A percentile compares a stretch with the other conserved stretches of the same genome.
Evolutionary conservation across 2,329 filamentous ascomycete species (phyloP).

Genomic region (Ceratocystis diversiconidia): DNA sequence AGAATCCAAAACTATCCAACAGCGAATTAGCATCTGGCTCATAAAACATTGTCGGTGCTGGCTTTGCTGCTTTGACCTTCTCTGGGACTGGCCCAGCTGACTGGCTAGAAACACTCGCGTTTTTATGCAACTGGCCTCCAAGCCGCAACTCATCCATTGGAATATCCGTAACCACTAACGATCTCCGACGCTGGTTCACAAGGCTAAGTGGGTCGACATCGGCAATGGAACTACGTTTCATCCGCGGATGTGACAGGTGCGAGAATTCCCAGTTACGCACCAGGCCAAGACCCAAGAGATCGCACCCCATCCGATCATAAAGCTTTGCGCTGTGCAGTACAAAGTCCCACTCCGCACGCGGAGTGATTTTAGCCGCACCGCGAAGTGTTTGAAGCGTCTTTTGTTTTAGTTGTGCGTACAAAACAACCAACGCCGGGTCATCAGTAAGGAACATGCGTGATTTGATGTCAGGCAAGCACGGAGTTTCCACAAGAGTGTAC

Average conservation of each 20-base stretch:
- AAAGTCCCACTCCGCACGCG: conserved; percentile 74
- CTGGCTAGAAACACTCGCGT: conserved; percentile 15
- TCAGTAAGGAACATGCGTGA: conserved; percentile 75
- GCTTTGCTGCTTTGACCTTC: conserved; percentile 33
- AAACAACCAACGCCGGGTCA: conserved; percentile 72
- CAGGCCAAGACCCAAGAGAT: conserved; percentile 73
- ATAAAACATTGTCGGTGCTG: conserved; percentile 64
- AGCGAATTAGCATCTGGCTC: conserved; percentile 85
- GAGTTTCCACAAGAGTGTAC: conserved; percentile 55
- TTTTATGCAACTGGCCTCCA: conserved; percentile 25
- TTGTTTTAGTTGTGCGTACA: conserved; percentile 76
- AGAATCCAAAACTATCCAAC: conserved; percentile 90
- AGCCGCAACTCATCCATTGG: conserved; percentile 32
- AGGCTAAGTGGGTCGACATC: conserved; percentile 50
- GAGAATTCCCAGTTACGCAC: conserved; percentile 75
- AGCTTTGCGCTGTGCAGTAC: conserved; percentile 71
- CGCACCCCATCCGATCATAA: conserved; percentile 87
- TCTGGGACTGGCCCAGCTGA: neutral
- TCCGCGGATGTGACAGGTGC: conserved; percentile 29
- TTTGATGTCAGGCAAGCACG: conserved; percentile 53
- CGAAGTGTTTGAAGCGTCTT: conserved; percentile 70
- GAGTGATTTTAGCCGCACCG: conserved; percentile 68
- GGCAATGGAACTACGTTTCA: conserved; percentile 29
- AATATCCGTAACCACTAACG: conserved; percentile 65
- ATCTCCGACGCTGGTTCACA: conserved; percentile 52